Percentiles rank a stretch among this genome's conserved stretches.
Evolutionary conservation across 352 stramenopile genomes (phyloP).

Genomic region (Elongisporangium senticosum): DNA sequence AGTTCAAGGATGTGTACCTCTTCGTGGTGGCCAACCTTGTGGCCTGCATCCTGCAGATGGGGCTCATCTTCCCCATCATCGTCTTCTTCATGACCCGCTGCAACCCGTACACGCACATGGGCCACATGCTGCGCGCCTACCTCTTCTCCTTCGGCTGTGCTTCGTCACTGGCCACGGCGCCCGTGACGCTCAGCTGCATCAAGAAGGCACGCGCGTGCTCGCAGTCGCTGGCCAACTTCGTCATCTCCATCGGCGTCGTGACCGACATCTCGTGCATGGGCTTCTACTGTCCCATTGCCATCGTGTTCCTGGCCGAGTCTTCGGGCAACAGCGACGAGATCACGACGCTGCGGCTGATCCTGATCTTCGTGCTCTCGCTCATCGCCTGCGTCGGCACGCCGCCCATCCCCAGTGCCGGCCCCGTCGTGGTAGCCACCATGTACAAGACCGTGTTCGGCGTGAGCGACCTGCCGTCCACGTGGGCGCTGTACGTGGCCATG

Average conservation of each 20-base stretch:
- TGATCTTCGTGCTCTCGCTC: conserved; percentile 50
- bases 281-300: conserved; percentile 58
- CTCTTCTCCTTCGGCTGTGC: conserved; percentile 58
- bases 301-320: conserved; percentile 58
- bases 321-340: conserved; percentile 49
- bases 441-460: conserved; percentile 60
- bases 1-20: conserved; percentile 47
- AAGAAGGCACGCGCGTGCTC: conserved; percentile 58
- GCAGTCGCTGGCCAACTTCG: conserved; percentile 68
- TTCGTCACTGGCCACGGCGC: conserved; percentile 62
- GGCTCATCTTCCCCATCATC: conserved; percentile 53
- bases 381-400: conserved; percentile 46
- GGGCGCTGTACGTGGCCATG: conserved; percentile 50
- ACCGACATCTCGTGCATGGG: conserved; percentile 52
- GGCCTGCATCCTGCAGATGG: conserved; percentile 31
- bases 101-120: conserved; percentile 71
- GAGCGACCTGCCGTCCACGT: conserved; percentile 38
- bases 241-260: conserved; percentile 62
- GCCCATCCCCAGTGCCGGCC: conserved; percentile 40
- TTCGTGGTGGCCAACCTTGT: conserved; percentile 40
- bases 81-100: conserved; percentile 57
- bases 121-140: conserved; percentile 56
- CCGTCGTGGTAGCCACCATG: conserved; percentile 55
- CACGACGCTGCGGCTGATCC: conserved; percentile 32
- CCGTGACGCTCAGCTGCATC: conserved; percentile 57